Conservation (phyloP, 179 eudicot genomes). For the Beta corolliflora region DNA sequence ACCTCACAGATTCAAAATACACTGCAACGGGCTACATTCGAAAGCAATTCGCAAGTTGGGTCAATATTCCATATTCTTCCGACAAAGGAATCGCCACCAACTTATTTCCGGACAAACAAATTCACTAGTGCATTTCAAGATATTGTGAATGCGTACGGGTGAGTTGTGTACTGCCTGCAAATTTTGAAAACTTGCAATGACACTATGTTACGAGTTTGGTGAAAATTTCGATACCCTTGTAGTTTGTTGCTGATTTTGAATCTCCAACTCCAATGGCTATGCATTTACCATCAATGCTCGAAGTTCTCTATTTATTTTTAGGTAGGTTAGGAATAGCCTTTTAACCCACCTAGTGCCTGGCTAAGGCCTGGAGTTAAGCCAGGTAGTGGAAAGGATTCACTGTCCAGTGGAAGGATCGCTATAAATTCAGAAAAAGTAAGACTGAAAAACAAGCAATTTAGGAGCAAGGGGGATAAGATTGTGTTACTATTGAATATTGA, state of each 20-base stretch:
- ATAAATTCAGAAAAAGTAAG: no score
- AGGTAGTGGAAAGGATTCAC: background rate
- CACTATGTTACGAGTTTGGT: background rate
- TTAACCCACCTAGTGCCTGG: background rate
- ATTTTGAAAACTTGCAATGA: background rate
- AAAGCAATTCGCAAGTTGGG: conserved; percentile 81
- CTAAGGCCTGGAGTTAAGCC: background rate
- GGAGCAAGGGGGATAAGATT: no score
- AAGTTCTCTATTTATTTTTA: background rate
- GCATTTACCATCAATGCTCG: background rate
- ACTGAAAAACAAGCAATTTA: no score
- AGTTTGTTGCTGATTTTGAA: background rate
- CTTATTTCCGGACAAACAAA: conserved; percentile 77
- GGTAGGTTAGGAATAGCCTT: background rate
- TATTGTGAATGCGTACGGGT: conserved; percentile 96
- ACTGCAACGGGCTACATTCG: conserved; percentile 58
- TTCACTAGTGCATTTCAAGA: conserved; percentile 79
- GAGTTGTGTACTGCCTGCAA: conserved; percentile 28
- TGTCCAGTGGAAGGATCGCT: background rate
- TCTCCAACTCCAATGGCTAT: background rate
- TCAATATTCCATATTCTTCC: conserved; percentile 72
- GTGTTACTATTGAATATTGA: no score
- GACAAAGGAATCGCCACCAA: conserved; percentile 83
- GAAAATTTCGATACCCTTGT: background rate
- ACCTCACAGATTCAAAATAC: conserved; percentile 70